Evolutionary conservation across 768 basidiomycete species (phyloP), one percentile per base, ranked within the genome.

Genomic region (Mycena metata): DNA sequence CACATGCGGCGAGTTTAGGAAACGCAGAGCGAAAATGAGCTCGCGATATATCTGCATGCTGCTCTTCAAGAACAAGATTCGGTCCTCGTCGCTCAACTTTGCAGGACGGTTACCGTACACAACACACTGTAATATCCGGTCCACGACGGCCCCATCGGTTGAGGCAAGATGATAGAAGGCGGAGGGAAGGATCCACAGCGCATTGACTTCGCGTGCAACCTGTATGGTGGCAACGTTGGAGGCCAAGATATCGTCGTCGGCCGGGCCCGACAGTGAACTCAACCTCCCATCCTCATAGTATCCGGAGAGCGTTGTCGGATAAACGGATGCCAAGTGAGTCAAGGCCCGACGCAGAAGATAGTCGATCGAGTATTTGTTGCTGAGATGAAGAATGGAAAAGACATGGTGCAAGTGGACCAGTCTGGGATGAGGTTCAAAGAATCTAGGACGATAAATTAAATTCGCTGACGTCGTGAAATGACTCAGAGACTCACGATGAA

Each of bases 311-410:
- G 63, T 60, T 11, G 60, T 69, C 9, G 52, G 49, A 45, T 57
- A 62, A 12, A 47, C n/a, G 4, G 67, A 62, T 5, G 64, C 62
- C 16, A 72, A 35, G 42, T 72, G 70, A 0, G 33, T 26, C 19
- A 72, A 42, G 0, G 67, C 70, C 15, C 70, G 70, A 23, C 59
- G 62, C 0, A 19, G 57, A 8, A 72, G 67, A 11, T 55, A 67
- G n/a, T 67, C 70, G 7, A 71, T 66, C 0, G 19, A 45, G 24
- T 71, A 68, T 51, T 68, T 69, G 23, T 66, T 58, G 42, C 64
- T 51, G 2, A 69, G 62, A 47, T 45, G 60, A 15, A 67, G 50
- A 12, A 57, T 23, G 0, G 49, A 49, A 12, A 70, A 11, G 13
- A 64, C 35, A 3, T 21, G 45, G 9, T 26, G 13, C 11, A 67